Base-by-base conservation (phyloP, 352 stramenopile species). In the Globisporangium takayamanum region DNA sequence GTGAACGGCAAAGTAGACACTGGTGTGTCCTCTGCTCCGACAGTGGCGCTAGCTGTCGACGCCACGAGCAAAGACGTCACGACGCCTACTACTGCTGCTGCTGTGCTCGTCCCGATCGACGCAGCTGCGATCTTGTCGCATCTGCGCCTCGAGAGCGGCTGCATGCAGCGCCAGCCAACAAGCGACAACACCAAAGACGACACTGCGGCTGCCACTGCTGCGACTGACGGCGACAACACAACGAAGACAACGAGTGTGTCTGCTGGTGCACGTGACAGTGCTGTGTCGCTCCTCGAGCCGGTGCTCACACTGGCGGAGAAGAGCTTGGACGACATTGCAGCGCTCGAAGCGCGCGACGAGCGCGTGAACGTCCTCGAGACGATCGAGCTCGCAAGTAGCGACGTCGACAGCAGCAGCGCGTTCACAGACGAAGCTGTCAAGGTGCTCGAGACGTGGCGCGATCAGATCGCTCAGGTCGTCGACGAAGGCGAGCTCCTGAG, bases 401-500 rank as follows among this genome's bases (percentile, higher is more conserved):
- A 60, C 22, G 68, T 71, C 48, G 15, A n/a, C 14, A 39, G 20
- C 11, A 48, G 51, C 28, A 58, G 46, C 28, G 54, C 50, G 10
- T 61, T 66, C 28, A 78, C 77, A 0, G 78, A 94, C 47, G 74
- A 90, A 33, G 82, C 69, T n/a, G 80, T 92, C 5, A 81, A 85
- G 55, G 64, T 69, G n/a, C 67, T 94, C 39, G 79, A 91, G 28
- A n/a, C 44, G 28, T 92, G 84, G 84, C 76, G 73, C 25, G 69
- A 87, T 20, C 74, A 88, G 36, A 73, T 94, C 42, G n/a, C 71
- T 10, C 67, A 76, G 18, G 64, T 74, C 4, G 53, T 84, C 30
- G 81, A 87, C 0, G 84, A 94, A 55, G 73, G 78, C 37, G 69
- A 75, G 37, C 30, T 92, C 11, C 80, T 92, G 12, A 94, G 84